Percentiles rank a stretch among this genome's conserved stretches.
Evolutionary conservation across 164 flowering plant species (phyloP).

Genomic region (Vitis cinerea): DNA sequence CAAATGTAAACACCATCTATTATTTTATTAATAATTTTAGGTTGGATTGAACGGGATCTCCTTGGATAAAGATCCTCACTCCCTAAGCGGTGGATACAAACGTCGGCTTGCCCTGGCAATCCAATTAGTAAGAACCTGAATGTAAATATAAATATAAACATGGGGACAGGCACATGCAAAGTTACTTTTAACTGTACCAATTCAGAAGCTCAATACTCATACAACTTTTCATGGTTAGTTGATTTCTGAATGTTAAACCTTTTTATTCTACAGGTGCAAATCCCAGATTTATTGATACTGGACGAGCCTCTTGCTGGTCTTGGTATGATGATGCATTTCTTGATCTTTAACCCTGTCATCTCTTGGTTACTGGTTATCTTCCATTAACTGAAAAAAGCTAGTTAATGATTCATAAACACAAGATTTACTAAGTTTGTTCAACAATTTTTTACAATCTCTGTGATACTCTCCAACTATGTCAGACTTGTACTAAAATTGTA

Average conservation of each 20-base stretch:
- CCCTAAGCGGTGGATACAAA: slow-evolving; percentile 99
- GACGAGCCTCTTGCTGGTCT: slow-evolving; percentile 99
- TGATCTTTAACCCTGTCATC: slow-evolving; percentile 2
- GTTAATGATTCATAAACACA: too few relatives aligned
- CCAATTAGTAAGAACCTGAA: slow-evolving; percentile 65
- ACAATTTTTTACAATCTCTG: not conserved
- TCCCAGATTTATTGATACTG: slow-evolving; percentile 81
- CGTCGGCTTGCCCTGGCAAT: slow-evolving; percentile 96
- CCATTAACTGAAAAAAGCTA: not conserved
- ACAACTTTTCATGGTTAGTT: not conserved
- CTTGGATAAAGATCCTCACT: slow-evolving; percentile 83
- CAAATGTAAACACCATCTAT: not conserved
- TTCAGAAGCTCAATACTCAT: not conserved
- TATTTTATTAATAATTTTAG: slow-evolving; percentile 27
- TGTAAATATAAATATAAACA: not conserved
- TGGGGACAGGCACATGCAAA: not conserved
- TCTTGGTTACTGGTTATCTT: not conserved
- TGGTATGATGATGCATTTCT: slow-evolving; percentile 51
- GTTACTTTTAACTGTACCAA: not conserved
- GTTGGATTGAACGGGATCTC: slow-evolving; percentile 84
- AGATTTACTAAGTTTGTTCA: not conserved
- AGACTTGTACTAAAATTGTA: not conserved
- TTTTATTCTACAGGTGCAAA: slow-evolving; percentile 62
- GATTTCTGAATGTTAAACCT: not conserved
- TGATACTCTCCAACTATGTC: too few relatives aligned